Evolutionary conservation across 768 basidiomycete species (phyloP), one percentile per base, ranked within the genome.

Genomic region (Auricularia sp.): DNA sequence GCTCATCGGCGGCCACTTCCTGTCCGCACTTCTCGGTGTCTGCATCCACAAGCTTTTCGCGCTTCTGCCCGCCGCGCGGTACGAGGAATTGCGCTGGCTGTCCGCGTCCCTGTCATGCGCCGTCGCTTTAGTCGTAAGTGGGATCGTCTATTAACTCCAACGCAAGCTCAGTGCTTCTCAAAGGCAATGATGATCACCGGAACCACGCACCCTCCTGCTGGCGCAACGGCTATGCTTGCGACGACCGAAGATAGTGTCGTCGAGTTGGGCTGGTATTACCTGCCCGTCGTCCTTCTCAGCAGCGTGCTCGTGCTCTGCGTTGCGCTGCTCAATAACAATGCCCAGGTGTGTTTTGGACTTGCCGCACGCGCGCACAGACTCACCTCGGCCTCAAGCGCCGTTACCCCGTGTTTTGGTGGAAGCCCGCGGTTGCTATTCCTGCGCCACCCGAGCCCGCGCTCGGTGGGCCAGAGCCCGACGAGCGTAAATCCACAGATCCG

Each of bases 121-220:
- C 1, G 67, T 73, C 18, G 64, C 79, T 29, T 69, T 82, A 72
- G 62, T 60, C 16, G 56, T 59, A 14, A 34, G 56, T 59, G 23
- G 14, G 29, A 29, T 29, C 23, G 16, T 59, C 14, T 23, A 59
- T 14, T 14, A 59, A 23, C 23, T 8, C 7, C 29, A 42, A 42
- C 39, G 39, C 12, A 4, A 42, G 39, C 39, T 42, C 39, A 42
- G 39, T 42, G 39, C 39, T 42, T 42, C 39, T 42, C 39, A 42
- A 42, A 59, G 56, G 56, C 56, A 29, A 83, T 84, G 84, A 81
- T 83, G 67, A 73, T 84, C 61, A 82, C 82, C 8, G 70, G 70
- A 10, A 84, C 80, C 5, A 78, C 77, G 8, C 83, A 84, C 68
- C 84, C 83, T 2, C 83, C 84, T 23, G 83, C 81, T 61, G 84